Base-by-base conservation (phyloP, 1,284 basidiomycete species). In the Puccinia triticina region DNA sequence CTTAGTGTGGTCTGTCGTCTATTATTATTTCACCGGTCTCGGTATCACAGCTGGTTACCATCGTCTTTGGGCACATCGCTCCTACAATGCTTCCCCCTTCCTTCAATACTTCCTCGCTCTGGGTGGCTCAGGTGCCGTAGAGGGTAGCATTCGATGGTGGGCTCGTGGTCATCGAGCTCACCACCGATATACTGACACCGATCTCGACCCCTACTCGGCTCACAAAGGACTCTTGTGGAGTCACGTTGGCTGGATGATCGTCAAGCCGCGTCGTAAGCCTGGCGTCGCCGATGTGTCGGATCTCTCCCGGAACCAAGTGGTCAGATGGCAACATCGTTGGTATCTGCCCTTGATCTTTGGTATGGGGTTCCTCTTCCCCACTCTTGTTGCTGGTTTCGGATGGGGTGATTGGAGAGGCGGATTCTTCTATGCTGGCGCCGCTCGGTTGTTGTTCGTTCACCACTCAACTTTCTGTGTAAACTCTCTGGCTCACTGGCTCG, bases 391-490 rank as follows among this genome's bases (percentile, higher is more conserved):
- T 43, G 93, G 93, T 84, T 87, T 94, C 23, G 88, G 90, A 29
- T 96, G 95, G 95, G 91, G 91, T 73, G 95, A 97, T 87, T 93
- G 91, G 88, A 87, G 89, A 83, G 94, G 94, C 85, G 94, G 95
- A 12, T 94, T 91, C 87, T 90, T 95, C 84, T 96, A 92, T 86
- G 94, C 94, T n/a, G 94, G 91, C 85, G 90, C 94, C 43, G 89
- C 93, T 72, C 90, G 94, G 84, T 89, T 96, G 67, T 89, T 90
- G 85, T 94, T 96, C 85, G 94, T 96, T 74, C 94, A 96, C 87
- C 95, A 96, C 88, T 95, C 94, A 2, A 96, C 94, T 0, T 96
- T 96, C 89, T 96, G 94, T 87, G 94, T 97, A 87, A 96, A 96
- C 89, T 96, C 94, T 14, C 91, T 96, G 66, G 94, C 94, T 21